Percentiles rank a stretch among this genome's conserved stretches.
These are phyloP conservation scores for Erigeron canadensis DNA, from an alignment of 129 eudicot genomes.

Conservation along the genomic window DNA sequence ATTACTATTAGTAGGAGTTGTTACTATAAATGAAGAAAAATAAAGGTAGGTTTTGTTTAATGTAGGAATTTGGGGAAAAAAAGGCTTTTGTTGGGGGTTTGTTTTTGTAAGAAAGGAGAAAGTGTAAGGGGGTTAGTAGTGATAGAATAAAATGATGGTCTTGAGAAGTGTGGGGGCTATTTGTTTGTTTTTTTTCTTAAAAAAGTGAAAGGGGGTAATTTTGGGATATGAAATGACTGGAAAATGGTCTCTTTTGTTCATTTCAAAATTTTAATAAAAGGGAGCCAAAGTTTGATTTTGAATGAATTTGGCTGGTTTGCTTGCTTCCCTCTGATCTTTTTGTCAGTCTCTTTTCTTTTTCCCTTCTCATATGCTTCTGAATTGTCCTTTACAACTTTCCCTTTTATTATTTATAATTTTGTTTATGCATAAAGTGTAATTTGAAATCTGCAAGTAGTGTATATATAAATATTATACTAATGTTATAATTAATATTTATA, in stretches of 20 bases:
- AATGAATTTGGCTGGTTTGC: conserved; percentile 13
- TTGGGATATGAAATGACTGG: conserved; percentile 25
- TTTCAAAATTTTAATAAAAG: conserved; percentile 16
- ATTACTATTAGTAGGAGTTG: not conserved
- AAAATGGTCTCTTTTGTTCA: conserved; percentile 35
- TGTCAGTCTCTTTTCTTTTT: conserved; percentile 22
- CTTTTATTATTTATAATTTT: not conserved
- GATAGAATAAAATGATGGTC: conserved; percentile 16
- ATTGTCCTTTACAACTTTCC: conserved; percentile 10
- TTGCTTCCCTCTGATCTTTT: not conserved
- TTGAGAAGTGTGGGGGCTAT: conserved; percentile 11
- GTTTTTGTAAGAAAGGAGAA: conserved; percentile 21
- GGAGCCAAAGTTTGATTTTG: conserved; percentile 24
- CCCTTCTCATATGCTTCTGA: conserved; percentile 14
- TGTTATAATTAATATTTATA: too few relatives aligned
- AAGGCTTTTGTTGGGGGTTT: conserved; percentile 24
- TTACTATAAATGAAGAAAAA: not conserved
- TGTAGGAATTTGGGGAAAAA: conserved; percentile 12
- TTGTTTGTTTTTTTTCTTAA: conserved; percentile 18
- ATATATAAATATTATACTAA: too few relatives aligned
- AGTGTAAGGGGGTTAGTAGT: conserved; percentile 19
- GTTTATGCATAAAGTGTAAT: too few relatives aligned
- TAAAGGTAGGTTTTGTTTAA: conserved; percentile 4
- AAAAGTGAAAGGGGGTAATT: conserved; percentile 16
- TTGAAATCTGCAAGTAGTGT: too few relatives aligned